Conservation (phyloP, 352 stramenopile species). For the Globisporangium emineosum region DNA sequence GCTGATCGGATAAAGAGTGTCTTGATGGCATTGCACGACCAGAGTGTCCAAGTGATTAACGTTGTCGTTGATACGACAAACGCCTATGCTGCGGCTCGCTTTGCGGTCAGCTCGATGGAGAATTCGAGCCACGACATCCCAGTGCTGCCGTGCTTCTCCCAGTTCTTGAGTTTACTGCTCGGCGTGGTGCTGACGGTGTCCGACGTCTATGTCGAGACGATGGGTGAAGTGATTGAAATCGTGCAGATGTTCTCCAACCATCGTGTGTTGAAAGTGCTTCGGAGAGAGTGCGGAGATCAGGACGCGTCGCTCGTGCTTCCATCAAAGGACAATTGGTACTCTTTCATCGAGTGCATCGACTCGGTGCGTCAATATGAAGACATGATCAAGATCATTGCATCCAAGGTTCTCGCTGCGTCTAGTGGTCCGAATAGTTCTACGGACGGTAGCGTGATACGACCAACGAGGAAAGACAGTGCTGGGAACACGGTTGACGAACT, state of each 20-base stretch:
- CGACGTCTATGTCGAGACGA: constrained; percentile 41
- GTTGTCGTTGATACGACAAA: constrained; percentile 60
- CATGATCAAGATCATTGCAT: constrained; percentile 81
- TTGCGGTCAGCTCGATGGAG: constrained; percentile 36
- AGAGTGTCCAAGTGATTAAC: constrained; percentile 61
- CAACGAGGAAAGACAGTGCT: constrained; percentile 38
- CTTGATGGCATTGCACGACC: constrained; percentile 38
- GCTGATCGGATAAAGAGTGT: constrained; percentile 47
- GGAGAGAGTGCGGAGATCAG: constrained; percentile 61
- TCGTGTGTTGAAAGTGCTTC: constrained; percentile 49
- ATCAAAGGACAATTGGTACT: constrained; percentile 52
- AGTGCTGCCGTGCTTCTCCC: constrained; percentile 58
- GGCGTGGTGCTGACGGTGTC: constrained; percentile 60
- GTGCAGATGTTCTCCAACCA: constrained; percentile 62
- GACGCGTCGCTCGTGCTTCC: constrained; percentile 53
- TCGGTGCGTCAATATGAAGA: constrained; percentile 79
- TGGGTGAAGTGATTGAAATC: constrained; percentile 68
- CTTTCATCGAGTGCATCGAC: constrained; percentile 78
- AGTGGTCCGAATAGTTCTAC: neutral
- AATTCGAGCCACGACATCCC: constrained; percentile 43
- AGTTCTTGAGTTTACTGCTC: constrained; percentile 49
- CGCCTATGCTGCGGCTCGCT: constrained; percentile 35
- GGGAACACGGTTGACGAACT: constrained; percentile 45
- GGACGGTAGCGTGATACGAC: constrained; percentile 8
- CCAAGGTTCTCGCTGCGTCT: constrained; percentile 40